Evolutionary conservation across 805 yeast species (phyloP), one percentile per base, ranked within the genome.

Genomic region (Candida oleophila): DNA sequence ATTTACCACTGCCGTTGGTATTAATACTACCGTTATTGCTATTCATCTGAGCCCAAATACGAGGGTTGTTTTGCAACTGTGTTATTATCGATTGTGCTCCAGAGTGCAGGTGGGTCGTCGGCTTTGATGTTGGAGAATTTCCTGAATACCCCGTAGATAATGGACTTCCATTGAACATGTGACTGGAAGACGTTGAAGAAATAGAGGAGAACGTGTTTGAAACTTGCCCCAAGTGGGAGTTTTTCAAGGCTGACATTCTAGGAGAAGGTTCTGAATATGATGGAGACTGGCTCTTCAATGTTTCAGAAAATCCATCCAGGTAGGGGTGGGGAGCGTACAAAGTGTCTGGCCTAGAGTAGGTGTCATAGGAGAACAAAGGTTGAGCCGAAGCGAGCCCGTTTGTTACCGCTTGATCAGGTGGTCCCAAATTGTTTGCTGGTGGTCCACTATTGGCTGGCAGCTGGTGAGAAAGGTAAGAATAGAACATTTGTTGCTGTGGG

Each of bases 241-340:
- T 49, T 7, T 47, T 51, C 20, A 39, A 41, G 12, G 49, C 47
- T 32, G 43, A 48, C 33, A 36, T 50, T 39, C 42, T 50, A 12
- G 55, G 55, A 25, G 30, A 25, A 7, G 30, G 30, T 11, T 25
- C 30, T 7, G 30, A 25, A 7, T 7, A 7, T 11, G 30, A 11
- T 11, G 30, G 30, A 25, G 30, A 25, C 30, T 25, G 30, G 30
- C 30, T 25, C 9, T 25, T 25, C 30, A 25, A 25, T 7, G 30
- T 11, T 25, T 25, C 30, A 5, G 30, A 25, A 25, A 25, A 5
- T 7, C 30, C 30, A 25, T 25, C 30, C 30, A 25, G 30, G 30
- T 25, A 25, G 5, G 30, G 30, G 11, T 25, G 11, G 11, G 30
- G 9, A 7, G 30, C 30, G 30, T 25, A 25, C 9, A 7, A 25